These are phyloP conservation scores for Desmodesmus armatus DNA, from an alignment of 139 green algal species.

Conservation along the genomic window DNA sequence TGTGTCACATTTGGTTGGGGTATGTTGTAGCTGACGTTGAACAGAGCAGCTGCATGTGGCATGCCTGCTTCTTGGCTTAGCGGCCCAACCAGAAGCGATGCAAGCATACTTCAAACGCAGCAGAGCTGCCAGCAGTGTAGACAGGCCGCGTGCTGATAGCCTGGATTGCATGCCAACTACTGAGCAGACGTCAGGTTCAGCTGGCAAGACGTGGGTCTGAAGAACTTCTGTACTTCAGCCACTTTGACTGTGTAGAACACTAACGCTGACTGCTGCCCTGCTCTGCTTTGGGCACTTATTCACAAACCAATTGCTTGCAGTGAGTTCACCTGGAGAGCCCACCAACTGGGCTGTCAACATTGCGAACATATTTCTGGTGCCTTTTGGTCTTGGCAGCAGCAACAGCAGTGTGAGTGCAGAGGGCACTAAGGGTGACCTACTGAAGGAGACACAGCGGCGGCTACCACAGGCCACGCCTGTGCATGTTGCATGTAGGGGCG, in stretches of 20 bases:
- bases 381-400: conserved; percentile 41
- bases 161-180: too few species aligned
- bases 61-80: neutral
- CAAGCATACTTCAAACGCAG: too few species aligned
- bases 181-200: too few species aligned
- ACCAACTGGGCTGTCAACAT: conserved; percentile 38
- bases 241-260: too few species aligned
- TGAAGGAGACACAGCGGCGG: neutral
- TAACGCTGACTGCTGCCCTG: neutral
- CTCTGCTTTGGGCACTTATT: neutral
- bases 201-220: too few species aligned
- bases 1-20: neutral
- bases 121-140: too few species aligned
- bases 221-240: too few species aligned
- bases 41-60: neutral
- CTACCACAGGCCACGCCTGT: conserved; percentile 21
- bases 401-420: conserved; percentile 28
- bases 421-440: neutral
- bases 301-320: too few species aligned
- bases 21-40: neutral
- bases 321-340: conserved; percentile 10
- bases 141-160: too few species aligned
- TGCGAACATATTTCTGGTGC: conserved; percentile 21
- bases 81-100: too few species aligned
- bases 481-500: conserved; percentile 6